Evolutionary conservation across 78 protist species (phyloP).

Genomic region (Neovahlkampfia damariscottae): DNA sequence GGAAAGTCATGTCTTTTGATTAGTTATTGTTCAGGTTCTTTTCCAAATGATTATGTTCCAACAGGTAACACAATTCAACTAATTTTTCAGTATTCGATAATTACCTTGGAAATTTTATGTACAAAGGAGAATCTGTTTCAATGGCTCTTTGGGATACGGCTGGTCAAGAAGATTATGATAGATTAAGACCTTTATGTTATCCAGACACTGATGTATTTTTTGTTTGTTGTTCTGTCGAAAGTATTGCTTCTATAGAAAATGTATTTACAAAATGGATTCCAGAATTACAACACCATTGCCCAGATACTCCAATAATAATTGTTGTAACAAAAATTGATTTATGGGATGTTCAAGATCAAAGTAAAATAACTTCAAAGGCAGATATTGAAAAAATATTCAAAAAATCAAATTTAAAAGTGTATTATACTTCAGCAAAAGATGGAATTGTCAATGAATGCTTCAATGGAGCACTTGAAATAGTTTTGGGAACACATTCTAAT

Average conservation of each 20-base stretch:
- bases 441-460: not conserved
- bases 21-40: no score
- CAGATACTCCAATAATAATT: constrained; percentile 62
- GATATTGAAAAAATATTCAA: not conserved
- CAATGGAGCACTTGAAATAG: not conserved
- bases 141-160: not conserved
- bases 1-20: no score
- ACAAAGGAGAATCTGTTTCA: not conserved
- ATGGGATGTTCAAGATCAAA: constrained; percentile 16
- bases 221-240: constrained; percentile 68
- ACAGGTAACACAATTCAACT: no score
- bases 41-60: no score
- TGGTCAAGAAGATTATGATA: constrained; percentile 83
- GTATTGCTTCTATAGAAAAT: constrained; percentile 66
- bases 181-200: constrained; percentile 87
- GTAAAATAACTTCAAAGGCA: not conserved
- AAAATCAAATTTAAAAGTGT: not conserved
- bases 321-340: constrained; percentile 83
- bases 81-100: not conserved
- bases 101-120: not conserved
- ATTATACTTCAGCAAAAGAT: no score
- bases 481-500: not conserved
- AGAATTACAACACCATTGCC: constrained; percentile 78
- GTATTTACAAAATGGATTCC: constrained; percentile 64
- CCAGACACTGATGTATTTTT: constrained; percentile 88